phyloP scores from a whole-genome alignment of 352 stramenopile genomes.

The Globisporangium nodosum region DNA sequence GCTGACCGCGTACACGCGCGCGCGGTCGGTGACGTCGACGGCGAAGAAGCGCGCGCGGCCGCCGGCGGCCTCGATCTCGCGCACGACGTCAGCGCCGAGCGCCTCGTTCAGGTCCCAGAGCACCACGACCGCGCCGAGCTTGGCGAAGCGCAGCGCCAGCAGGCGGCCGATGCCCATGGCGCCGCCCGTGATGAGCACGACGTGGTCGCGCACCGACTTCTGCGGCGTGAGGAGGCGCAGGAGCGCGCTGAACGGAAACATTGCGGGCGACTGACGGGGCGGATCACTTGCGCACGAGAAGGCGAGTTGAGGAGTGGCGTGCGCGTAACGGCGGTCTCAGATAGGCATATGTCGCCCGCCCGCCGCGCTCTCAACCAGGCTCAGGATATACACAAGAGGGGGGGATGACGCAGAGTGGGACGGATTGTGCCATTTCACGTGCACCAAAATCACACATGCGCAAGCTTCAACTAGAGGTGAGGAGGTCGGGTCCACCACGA shows the following conservation, averaged over 20 bases:
- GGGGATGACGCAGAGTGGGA: constrained; percentile 2
- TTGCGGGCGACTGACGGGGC: neutral
- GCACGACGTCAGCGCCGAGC: constrained; percentile 21
- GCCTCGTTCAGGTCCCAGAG: constrained; percentile 34
- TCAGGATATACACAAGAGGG: neutral
- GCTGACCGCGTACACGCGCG: constrained; percentile 20
- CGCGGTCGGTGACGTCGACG: constrained; percentile 31
- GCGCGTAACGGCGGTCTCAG: too few species aligned
- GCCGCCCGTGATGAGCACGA: constrained; percentile 50
- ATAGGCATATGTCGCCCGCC: too few species aligned
- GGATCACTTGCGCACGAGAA: neutral
- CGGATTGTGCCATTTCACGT: constrained; percentile 5
- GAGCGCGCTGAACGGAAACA: neutral
- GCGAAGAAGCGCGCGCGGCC: constrained; percentile 22
- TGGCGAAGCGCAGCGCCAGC: constrained; percentile 31
- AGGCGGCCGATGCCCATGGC: constrained; percentile 45
- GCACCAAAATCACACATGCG: neutral
- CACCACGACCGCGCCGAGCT: constrained; percentile 29
- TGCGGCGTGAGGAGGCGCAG: constrained; percentile 2
- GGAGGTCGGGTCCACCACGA: too few species aligned
- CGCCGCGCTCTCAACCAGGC: too few species aligned
- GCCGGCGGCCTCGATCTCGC: constrained; percentile 24
- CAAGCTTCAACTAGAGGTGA: neutral
- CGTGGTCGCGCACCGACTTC: constrained; percentile 41
- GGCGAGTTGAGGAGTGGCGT: too few species aligned